Base-by-base conservation (phyloP, 805 yeast genomes). In the Vanderwaltozyma tropicalis region DNA sequence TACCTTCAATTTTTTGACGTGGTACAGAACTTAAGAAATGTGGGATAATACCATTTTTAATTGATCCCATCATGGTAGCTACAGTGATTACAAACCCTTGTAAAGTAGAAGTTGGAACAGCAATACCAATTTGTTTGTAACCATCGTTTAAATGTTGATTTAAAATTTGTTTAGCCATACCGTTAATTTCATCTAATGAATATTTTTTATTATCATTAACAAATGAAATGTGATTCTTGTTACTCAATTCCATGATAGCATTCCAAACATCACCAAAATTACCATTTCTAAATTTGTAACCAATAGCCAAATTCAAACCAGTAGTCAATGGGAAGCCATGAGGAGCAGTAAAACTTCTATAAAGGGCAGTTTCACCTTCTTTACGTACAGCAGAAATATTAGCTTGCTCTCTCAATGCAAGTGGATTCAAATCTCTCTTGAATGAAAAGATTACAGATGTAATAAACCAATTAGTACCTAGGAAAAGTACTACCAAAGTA, bases 251-350 rank as follows among this genome's bases (percentile, higher is more conserved):
- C 56, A 63, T 52, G 10, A 71, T 68, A 12, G 77, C 60, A 38
- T 67, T 72, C 88, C 92, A 84, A 3, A 84, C 53, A 61, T 85
- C 95, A 43, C 72, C 69, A 41, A 85, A 54, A 46, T 74, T 78
- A 3, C 95, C 95, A 54, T 82, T 80, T 47, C 95, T 66, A 17
- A 80, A 53, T 44, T 71, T 72, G 54, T 79, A 81, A 26, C 74
- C 77, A 19, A 71, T 66, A 31, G 84, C 68, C 18, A 87, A 70
- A 32, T 75, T 74, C 39, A 83, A 60, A 0, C 94, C 94, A 2
- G 82, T 71, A 17, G 79, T 67, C 39, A 87, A 64, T 0, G 83
- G 80, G 41, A 73, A 55, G 5, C 85, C 83, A 52, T 74, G 77
- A 17, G 88, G 92, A 24, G 82, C 74, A 46, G 80, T 76, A 32